These are phyloP conservation scores for Phlebiopsis flavidoalba DNA, from an alignment of 768 basidiomycete genomes.

Conservation along the genomic window DNA sequence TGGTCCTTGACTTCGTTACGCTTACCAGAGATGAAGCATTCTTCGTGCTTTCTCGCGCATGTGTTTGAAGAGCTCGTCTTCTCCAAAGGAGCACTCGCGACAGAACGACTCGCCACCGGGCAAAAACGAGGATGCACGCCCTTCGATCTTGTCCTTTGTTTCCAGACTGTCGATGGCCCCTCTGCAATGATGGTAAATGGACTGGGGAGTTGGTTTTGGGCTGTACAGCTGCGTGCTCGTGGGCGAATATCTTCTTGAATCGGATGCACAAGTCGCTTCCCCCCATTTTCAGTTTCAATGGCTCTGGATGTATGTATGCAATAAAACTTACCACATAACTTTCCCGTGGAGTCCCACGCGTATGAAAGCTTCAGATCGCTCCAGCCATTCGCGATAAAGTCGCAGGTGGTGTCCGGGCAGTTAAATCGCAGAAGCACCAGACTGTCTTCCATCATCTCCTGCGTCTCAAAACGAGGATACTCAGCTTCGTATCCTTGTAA, in stretches of 20 bases:
- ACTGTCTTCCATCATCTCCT: constrained; percentile 94
- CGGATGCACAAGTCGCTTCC: constrained; percentile 80
- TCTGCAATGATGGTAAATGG: constrained; percentile 71
- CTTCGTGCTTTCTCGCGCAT: constrained; percentile 93
- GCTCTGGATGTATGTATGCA: not conserved
- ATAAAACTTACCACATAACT: constrained; percentile 65
- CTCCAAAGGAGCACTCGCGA: constrained; percentile 87
- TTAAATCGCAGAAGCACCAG: constrained; percentile 90
- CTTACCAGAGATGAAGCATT: constrained; percentile 95
- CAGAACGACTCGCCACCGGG: constrained; percentile 94
- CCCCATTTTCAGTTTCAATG: not conserved
- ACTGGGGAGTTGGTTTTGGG: constrained; percentile 49
- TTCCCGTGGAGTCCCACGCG: constrained; percentile 69
- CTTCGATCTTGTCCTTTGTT: constrained; percentile 58
- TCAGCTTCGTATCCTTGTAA: constrained; percentile 67
- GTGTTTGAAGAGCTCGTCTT: constrained; percentile 90
- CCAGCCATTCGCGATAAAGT: constrained; percentile 85
- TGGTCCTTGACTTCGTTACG: constrained; percentile 72
- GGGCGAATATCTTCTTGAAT: constrained; percentile 90
- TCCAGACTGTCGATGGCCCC: constrained; percentile 28
- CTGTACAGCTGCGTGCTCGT: constrained; percentile 90
- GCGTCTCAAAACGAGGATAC: constrained; percentile 78
- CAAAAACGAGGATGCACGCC: constrained; percentile 74
- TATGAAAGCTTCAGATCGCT: constrained; percentile 83
- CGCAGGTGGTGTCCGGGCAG: constrained; percentile 82